phyloP scores from a whole-genome alignment of 2,329 filamentous ascomycete genomes.

The Berkeleyomyces basicola region DNA sequence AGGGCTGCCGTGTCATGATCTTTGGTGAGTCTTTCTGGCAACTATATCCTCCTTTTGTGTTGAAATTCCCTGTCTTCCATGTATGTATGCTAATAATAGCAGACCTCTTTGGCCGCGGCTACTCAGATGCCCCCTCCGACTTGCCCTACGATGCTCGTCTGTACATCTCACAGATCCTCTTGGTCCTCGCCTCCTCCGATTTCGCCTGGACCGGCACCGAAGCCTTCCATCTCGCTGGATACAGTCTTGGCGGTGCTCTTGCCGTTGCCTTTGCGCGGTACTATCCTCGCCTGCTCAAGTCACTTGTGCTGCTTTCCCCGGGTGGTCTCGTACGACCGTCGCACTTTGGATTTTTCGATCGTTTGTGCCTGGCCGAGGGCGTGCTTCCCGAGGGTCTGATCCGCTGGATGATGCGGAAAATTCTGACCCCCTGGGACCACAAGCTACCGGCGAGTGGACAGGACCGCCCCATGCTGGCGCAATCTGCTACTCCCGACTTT shows the following conservation, averaged over 20 bases:
- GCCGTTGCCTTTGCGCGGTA: conserved; percentile 51
- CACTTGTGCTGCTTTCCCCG: conserved; percentile 49
- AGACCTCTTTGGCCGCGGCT: conserved; percentile 65
- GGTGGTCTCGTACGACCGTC: conserved; percentile 48
- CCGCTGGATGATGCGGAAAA: conserved; percentile 32
- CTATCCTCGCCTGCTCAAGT: conserved; percentile 47
- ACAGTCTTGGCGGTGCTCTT: conserved; percentile 65
- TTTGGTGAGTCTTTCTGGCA: conserved; percentile 39
- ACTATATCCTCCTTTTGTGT: neutral
- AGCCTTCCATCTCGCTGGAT: conserved; percentile 57
- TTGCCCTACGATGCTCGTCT: conserved; percentile 46
- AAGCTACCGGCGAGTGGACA: conserved; percentile 23
- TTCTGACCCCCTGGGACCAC: conserved; percentile 28
- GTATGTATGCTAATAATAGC: neutral
- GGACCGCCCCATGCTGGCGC: conserved; percentile 22
- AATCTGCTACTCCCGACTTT: conserved; percentile 22
- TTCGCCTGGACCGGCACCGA: conserved; percentile 36
- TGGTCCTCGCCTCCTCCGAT: conserved; percentile 46
- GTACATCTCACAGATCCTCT: conserved; percentile 48
- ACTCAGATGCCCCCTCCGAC: conserved; percentile 48
- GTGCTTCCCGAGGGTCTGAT: conserved; percentile 43
- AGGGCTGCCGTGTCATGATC: conserved; percentile 61
- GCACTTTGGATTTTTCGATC: conserved; percentile 44
- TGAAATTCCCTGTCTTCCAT: neutral
- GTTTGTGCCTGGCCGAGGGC: conserved; percentile 44